Evolutionary conservation across 768 basidiomycete species (phyloP), one percentile per base, ranked within the genome.

Genomic region (Coprinellus aureogranulatus): DNA sequence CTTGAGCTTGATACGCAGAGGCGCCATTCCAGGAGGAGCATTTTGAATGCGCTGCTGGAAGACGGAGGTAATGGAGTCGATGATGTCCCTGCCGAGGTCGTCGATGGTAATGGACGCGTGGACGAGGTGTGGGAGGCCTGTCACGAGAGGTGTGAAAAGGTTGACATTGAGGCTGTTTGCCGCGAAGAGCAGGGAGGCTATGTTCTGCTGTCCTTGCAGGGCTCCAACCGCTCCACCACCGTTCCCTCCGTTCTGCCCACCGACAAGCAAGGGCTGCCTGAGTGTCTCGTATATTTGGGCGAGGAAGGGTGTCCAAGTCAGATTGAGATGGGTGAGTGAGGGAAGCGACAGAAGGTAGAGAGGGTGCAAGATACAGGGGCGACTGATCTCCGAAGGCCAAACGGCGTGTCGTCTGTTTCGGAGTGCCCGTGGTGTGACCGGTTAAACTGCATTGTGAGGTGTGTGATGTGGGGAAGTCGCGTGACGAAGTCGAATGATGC

Each of bases 81-180:
- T 65, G 18, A 70, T 57, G 34, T 69, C 70, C 9, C 71, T 64
- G 0, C 66, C 66, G 50, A 71, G 64, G 52, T 58, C 57, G 31
- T 58, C 57, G 6, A 58, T 37, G 20, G 53, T 44, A 10, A 58
- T 6, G 9, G 57, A 53, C 30, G 34, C 51, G 31, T 53, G 57
- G 1, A 18, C 20, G 11, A 58, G 50, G 20, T 16, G n/a, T 10
- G n/a, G n/a, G 30, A 55, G 42, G 2, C 27, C 5, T 42, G 25
- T 23, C 27, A 31, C 28, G 9, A 68, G 57, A 2, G 68, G 64
- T 46, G 69, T 64, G 34, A 60, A 47, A 14, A 69, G 62, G 18
- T 59, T 58, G 22, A 69, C 53, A 6, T 64, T 20, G 18, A 52
- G 34, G 1, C n/a, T 34, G 22, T 52, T 52, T 20, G 64, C 62